Evolutionary conservation across 2,329 filamentous ascomycete species (phyloP).

Genomic region (Pestalotiopsis fici): DNA sequence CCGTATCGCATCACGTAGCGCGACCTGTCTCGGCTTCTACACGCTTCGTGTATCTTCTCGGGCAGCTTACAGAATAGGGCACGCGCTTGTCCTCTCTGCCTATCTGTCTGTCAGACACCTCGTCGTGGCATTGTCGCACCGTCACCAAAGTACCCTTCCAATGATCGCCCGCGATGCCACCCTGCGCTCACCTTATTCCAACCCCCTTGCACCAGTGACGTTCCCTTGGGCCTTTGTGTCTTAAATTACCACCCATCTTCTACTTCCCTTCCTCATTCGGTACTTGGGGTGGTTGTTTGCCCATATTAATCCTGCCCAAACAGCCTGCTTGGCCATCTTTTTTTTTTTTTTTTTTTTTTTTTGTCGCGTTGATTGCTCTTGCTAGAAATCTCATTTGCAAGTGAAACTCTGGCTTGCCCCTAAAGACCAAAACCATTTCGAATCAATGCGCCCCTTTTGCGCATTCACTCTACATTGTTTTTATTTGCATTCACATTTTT

Average conservation of each 20-base stretch:
- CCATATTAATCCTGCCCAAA: background rate
- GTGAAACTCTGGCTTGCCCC: background rate
- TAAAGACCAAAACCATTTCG: background rate
- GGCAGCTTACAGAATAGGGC: background rate
- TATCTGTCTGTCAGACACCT: background rate
- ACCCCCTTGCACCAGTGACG: slow-evolving; percentile 12
- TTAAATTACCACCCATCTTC: slow-evolving; percentile 4
- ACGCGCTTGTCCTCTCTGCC: background rate
- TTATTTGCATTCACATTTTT: background rate
- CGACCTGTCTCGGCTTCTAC: background rate
- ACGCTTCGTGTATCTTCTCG: background rate
- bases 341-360: background rate
- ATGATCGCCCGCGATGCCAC: slow-evolving; percentile 6
- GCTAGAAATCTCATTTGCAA: background rate
- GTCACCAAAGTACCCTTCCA: background rate
- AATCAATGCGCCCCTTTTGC: background rate
- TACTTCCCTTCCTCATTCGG: background rate
- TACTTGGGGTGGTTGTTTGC: background rate
- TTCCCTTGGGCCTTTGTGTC: slow-evolving; percentile 4
- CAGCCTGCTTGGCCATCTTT: background rate
- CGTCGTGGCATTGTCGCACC: background rate
- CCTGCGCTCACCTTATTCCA: slow-evolving; percentile 1
- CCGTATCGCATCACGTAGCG: background rate
- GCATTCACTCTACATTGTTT: background rate
- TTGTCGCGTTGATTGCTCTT: background rate